Conservation (phyloP, 768 basidiomycete genomes). For the Pulveroboletus frians region DNA sequence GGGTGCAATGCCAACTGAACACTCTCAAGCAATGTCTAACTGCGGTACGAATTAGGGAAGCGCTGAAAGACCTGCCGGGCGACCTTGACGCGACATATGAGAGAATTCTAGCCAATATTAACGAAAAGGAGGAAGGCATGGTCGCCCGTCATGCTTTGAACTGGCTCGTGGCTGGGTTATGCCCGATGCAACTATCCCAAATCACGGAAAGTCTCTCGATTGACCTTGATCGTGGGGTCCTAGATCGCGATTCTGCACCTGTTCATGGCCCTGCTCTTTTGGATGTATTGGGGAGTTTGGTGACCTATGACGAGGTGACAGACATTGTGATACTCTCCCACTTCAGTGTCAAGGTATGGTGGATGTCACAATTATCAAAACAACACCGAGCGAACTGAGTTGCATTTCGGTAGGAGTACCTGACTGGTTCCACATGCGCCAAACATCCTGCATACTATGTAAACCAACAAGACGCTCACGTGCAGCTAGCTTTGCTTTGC, state of each 20-base stretch:
- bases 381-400: neutral
- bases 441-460: neutral
- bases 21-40: neutral
- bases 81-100: conserved; percentile 3
- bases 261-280: neutral
- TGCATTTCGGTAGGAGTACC: conserved; percentile 2
- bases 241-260: neutral
- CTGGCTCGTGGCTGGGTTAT: conserved; percentile 2
- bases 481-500: neutral
- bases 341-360: conserved; percentile 6
- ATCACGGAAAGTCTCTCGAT: conserved; percentile 3
- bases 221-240: neutral
- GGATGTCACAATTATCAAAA: no score
- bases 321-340: conserved; percentile 4
- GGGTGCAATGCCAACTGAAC: conserved; percentile 9
- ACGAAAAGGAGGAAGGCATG: neutral
- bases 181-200: neutral
- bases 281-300: conserved; percentile 3
- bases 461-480: neutral
- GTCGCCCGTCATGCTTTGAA: neutral
- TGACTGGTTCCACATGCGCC: neutral
- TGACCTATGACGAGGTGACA: conserved; percentile 1
- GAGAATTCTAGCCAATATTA: neutral
- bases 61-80: neutral
- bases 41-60: neutral